Conservation (phyloP, 441 rosid genomes). For the Geranium incanum region DNA sequence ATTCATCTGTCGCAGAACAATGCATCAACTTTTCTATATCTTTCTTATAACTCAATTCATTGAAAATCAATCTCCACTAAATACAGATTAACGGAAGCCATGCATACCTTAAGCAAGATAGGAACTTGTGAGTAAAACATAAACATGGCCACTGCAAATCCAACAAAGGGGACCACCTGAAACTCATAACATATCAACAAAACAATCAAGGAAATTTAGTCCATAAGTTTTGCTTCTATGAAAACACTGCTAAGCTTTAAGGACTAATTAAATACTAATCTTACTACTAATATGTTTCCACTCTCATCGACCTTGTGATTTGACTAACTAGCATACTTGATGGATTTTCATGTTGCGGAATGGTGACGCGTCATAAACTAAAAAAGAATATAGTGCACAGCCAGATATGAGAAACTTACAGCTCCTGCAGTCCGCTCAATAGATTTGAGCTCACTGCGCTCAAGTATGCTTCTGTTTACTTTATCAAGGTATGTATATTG, state of each 20-base stretch:
- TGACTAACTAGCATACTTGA: no score
- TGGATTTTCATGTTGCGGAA: no score
- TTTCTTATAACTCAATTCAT: no score
- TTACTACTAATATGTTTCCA: no score
- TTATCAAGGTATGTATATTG: conserved; percentile 32
- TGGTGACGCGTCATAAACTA: no score
- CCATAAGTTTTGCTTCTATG: no score
- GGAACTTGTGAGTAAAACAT: conserved; percentile 78
- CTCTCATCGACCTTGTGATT: no score
- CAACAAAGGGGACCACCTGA: conserved; percentile 70
- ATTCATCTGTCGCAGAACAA: conserved; percentile 38
- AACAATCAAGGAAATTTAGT: no score
- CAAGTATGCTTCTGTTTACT: conserved; percentile 59
- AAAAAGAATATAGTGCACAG: no score
- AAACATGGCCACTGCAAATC: conserved; percentile 62
- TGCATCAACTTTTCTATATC: not conserved
- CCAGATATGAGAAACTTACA: conserved; percentile 34
- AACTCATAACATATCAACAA: conserved; percentile 19
- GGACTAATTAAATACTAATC: no score
- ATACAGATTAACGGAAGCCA: not conserved
- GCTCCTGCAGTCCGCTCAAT: conserved; percentile 71
- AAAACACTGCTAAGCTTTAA: no score
- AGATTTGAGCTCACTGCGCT: conserved; percentile 57
- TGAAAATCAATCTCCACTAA: not conserved
- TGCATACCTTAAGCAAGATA: conserved; percentile 63